Evolutionary conservation across 2,329 filamentous ascomycete species (phyloP), one percentile per base, ranked within the genome.

Genomic region (Colletotrichum sp.): DNA sequence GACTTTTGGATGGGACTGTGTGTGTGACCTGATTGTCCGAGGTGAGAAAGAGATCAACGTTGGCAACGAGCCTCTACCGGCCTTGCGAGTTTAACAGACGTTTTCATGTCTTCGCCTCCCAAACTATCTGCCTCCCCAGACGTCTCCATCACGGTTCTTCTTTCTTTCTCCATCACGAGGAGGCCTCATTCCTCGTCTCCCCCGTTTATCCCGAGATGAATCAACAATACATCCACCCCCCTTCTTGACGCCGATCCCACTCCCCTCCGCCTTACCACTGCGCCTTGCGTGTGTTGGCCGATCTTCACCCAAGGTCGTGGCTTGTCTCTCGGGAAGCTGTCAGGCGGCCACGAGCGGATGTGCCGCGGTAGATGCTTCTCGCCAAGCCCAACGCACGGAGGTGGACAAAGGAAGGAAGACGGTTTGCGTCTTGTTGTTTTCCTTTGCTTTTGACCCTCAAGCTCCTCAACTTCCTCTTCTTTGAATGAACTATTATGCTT

Each of bases 81-180:
- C n/a, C 10, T 48, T 13, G 43, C 43, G 43, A 48, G 1, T 7
- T 48, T 7, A 13, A 48, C n/a, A 48, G n/a, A 48, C 43, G 43
- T 48, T 48, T 48, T 71, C 69, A 71, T 71, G 69, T 65, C 69
- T 67, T 71, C 48, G 69, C 48, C 61, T 32, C 61, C 61, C 30
- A 48, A 48, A 13, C n/a, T 48, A 13, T 48, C n/a, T n/a, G 10
- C 4, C n/a, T 48, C 3, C 10, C 43, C n/a, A 48, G 43, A 48
- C n/a, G n/a, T 43, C 43, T 48, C 43, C 43, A 48, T 48, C 43
- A 21, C 43, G n/a, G n/a, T 48, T 48, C 43, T 48, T 48, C 38
- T 48, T 48, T 48, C 43, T 21, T 48, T 48, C 14, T 5, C 18
- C 43, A 48, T 48, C n/a, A 21, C 43, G 43, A 48, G 43, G 36